Base-by-base conservation (phyloP, 257 asterid species). In the Solanum gandarillasii region DNA sequence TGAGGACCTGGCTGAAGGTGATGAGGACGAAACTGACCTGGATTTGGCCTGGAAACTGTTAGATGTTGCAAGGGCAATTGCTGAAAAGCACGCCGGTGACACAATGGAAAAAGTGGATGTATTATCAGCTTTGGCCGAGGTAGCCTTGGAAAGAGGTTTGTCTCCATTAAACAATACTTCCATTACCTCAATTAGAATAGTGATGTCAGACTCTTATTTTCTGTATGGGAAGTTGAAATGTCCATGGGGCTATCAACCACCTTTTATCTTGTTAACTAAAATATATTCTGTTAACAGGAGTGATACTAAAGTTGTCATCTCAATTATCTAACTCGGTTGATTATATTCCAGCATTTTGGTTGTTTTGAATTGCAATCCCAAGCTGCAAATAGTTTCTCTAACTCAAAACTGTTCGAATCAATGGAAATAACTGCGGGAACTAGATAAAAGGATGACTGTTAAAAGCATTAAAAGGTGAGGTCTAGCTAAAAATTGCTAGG, bases 31-130 rank as follows among this genome's bases (percentile, higher is more conserved):
- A 90, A 95, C 99, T 84, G 99, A 97, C 92, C 94, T 97, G 90
- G 99, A 97, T 91, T 92, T 97, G 92, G 98, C 99, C 36, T 97
- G 98, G 99, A 97, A 97, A 91, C 94, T 97, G 99, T 93, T 97
- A 4, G 99, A 97, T 94, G 92, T 96, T 93, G 98, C 99, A 71
- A 89, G 99, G 90, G 98, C 97, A 38, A 97, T 97, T 68, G 97
- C 89, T 88, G 99, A 97, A 93, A 96, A 94, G 91, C 90, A 89
- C 85, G 89, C 95, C 5, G 96, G 86, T 21, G 97, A 96, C 84
- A 92, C 98, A 35, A 92, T 95, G 94, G 98, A 96, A 87, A 97
- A 95, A 91, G 98, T 97, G 89, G 99, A 97, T 88, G 94, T 97
- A 88, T 88, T 97, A 91, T 95, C 99, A 86, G 95, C 98, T 84